Conservation (phyloP, 1,284 basidiomycete species). For the Trametes versicolor region DNA sequence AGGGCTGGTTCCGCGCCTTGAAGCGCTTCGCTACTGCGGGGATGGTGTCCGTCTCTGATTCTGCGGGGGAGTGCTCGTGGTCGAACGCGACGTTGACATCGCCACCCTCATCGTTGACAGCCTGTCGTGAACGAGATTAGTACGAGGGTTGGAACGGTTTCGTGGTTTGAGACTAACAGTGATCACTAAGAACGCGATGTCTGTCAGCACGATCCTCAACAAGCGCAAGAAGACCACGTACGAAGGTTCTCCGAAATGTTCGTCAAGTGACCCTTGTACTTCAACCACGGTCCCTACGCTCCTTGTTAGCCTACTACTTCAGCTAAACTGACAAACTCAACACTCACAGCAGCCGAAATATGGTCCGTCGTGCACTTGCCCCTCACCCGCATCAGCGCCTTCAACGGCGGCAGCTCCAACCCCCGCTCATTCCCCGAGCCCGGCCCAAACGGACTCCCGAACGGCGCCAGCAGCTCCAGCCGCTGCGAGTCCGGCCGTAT, state of each 20-base stretch:
- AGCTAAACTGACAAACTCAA: slow-evolving; percentile 13
- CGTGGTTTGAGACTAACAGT: slow-evolving; percentile 49
- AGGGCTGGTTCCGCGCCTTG: slow-evolving; percentile 84
- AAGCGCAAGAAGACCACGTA: slow-evolving; percentile 53
- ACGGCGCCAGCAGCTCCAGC: slow-evolving; percentile 90
- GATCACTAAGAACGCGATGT: slow-evolving; percentile 55
- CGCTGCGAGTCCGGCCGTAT: slow-evolving; percentile 87
- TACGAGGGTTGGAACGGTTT: background rate
- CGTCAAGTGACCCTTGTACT: slow-evolving; percentile 96
- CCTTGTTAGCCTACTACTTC: slow-evolving; percentile 4
- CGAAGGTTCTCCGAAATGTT: slow-evolving; percentile 97
- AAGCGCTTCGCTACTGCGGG: slow-evolving; percentile 90
- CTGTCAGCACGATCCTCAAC: slow-evolving; percentile 47
- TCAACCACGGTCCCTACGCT: slow-evolving; percentile 91
- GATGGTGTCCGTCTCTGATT: slow-evolving; percentile 80
- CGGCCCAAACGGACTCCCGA: slow-evolving; percentile 79
- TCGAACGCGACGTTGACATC: slow-evolving; percentile 92
- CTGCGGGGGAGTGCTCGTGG: slow-evolving; percentile 56
- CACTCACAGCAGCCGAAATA: slow-evolving; percentile 88
- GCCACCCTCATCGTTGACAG: slow-evolving; percentile 92
- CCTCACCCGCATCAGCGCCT: slow-evolving; percentile 89
- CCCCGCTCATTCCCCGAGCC: slow-evolving; percentile 58
- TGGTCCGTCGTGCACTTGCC: slow-evolving; percentile 99
- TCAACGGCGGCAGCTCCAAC: slow-evolving; percentile 84
- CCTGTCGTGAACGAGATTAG: slow-evolving; percentile 50